A percentile compares a stretch with the other conserved stretches of the same genome.
Evolutionary conservation across 2,329 filamentous ascomycete species (phyloP).

Genomic region (Fusarium sp.): DNA sequence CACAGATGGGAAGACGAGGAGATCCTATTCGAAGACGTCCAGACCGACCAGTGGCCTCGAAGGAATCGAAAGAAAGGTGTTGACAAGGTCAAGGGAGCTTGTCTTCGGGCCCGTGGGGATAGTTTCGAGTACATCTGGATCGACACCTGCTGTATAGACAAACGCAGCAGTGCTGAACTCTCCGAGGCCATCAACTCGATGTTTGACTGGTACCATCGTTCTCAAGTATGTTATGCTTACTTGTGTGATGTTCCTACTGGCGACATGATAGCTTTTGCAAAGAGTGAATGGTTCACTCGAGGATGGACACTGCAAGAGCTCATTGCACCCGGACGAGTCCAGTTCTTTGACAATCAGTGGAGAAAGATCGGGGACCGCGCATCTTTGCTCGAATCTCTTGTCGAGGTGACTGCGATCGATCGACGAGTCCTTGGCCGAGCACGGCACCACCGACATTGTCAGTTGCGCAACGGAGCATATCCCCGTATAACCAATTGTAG

Average conservation of each 20-base stretch:
- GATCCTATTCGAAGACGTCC: neutral
- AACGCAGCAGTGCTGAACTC: neutral
- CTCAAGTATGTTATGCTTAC: neutral
- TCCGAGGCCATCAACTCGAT: neutral
- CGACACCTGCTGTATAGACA: neutral
- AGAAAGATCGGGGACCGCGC: neutral
- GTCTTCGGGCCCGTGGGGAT: rapidly evolving
- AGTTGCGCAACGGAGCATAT: too few species aligned
- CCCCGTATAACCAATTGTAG: too few species aligned
- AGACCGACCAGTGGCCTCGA: neutral
- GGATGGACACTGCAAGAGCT: neutral
- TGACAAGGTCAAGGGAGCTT: neutral
- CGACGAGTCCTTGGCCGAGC: neutral
- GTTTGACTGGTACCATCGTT: neutral
- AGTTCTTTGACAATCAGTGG: neutral
- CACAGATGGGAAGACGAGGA: neutral
- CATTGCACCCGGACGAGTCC: neutral
- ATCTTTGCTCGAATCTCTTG: neutral
- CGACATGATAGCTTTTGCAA: neutral
- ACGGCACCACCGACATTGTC: neutral
- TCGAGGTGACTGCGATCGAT: neutral
- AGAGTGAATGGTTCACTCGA: neutral
- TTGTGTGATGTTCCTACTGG: neutral
- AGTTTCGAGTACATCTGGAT: neutral
- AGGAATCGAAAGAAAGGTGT: neutral